Evolutionary conservation across 257 asterid species (phyloP).

Genomic region (Voacanga thouarsii): DNA sequence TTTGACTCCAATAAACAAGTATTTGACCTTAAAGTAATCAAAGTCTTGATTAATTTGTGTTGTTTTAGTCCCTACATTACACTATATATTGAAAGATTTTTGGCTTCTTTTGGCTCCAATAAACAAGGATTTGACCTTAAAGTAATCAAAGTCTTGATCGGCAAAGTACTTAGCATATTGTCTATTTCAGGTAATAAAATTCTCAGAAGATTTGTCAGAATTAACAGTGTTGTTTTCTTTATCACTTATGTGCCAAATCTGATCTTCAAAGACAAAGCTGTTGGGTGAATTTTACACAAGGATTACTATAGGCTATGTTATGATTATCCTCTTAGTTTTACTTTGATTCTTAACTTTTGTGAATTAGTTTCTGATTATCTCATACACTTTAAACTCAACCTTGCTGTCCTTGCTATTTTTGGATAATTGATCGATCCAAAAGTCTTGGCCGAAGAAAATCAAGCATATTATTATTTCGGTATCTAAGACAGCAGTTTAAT

Average conservation of each 20-base stretch:
- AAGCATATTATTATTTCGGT: too few species aligned
- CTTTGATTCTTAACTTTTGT: not conserved
- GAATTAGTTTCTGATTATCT: not conserved
- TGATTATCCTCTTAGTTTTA: too few species aligned
- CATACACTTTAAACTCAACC: not conserved
- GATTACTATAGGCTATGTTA: too few species aligned
- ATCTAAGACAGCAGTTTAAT: too few species aligned
- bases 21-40: not conserved
- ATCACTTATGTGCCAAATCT: not conserved
- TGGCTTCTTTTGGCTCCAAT: constrained; percentile 6
- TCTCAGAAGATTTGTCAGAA: not conserved
- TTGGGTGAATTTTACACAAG: not conserved
- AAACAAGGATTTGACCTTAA: not conserved
- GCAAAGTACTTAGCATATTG: not conserved
- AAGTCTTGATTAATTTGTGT: too few species aligned
- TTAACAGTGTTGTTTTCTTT: not conserved
- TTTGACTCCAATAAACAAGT: constrained; percentile 1
- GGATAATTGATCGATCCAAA: not conserved
- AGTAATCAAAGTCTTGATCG: not conserved
- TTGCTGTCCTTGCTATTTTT: not conserved
- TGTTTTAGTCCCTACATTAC: not conserved
- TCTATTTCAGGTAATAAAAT: not conserved
- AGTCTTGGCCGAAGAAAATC: too few species aligned
- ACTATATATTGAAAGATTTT: not conserved
- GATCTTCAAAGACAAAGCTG: not conserved